phyloP scores from a whole-genome alignment of 2,329 filamentous ascomycete species.

The Acephala macrosclerotiorum region DNA sequence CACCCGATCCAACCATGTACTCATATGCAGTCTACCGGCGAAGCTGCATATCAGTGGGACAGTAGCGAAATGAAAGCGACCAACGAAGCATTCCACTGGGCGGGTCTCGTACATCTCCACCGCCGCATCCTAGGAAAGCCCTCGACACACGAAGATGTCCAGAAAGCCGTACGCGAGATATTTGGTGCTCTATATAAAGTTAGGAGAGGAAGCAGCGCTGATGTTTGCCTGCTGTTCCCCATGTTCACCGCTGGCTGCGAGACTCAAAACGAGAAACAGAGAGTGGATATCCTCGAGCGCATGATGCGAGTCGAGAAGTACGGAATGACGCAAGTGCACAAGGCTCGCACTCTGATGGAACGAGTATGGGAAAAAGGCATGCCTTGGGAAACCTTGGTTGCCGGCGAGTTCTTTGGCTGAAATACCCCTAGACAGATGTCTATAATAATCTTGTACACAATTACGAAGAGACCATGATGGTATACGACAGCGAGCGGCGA shows the following conservation, averaged over 20 bases:
- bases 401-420: constrained; percentile 44
- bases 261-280: constrained; percentile 61
- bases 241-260: constrained; percentile 87
- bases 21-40: constrained; percentile 56
- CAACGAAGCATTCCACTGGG: constrained; percentile 82
- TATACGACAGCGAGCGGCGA: background rate
- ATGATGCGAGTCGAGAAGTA: constrained; percentile 73
- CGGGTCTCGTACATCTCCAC: constrained; percentile 77
- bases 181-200: constrained; percentile 68
- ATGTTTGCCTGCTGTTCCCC: constrained; percentile 79
- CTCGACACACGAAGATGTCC: constrained; percentile 65
- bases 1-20: constrained; percentile 48
- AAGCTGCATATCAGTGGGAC: constrained; percentile 63
- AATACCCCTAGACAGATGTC: background rate
- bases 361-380: constrained; percentile 71
- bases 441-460: background rate
- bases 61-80: constrained; percentile 71
- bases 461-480: background rate
- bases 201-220: constrained; percentile 71
- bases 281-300: constrained; percentile 68
- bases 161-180: constrained; percentile 68
- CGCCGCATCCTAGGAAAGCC: constrained; percentile 73
- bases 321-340: constrained; percentile 77
- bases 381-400: constrained; percentile 70
- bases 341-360: constrained; percentile 71